Base-by-base conservation (phyloP, 2,329 filamentous ascomycete species). In the Scedosporium aurantiacum region DNA sequence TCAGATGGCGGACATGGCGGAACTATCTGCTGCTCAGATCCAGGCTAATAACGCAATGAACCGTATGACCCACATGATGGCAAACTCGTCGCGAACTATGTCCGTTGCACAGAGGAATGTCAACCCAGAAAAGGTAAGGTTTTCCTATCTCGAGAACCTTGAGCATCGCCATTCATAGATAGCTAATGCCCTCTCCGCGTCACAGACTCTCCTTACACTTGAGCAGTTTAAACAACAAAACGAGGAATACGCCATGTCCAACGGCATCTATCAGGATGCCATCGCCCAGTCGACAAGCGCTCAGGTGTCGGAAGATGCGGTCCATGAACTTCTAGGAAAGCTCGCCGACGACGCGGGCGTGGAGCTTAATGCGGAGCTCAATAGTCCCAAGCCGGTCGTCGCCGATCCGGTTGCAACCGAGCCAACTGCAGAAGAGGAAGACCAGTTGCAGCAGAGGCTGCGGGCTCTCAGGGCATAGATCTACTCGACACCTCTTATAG, bases 331-430 rank as follows among this genome's bases (percentile, higher is more conserved):
- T 64, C 88, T 96, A 75, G 87, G 84, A 65, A 89, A 95, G 75
- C 84, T 94, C 52, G 91, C 91, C 64, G 91, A 96, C 72, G 91
- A 95, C 73, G 90, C 89, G 8, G 91, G 91, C 60, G 83, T 96
- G 60, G 89, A 94, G 73, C 78, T 96, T 64, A 85, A 85, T 66
- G 82, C 88, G 70, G 89, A 94, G 74, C 85, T 96, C 65, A 81
- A 76, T 68, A 72, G 78, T 62, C 80, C 81, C 2, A 80, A 78
- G 47, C 78, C 82, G 23, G 79, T 79, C 65, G 81, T 79, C 68
- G 79, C 79, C 27, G 85, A 87, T 56, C 82, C 87, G 6, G 74
- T 72, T 16, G n/a, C 81, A 18, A 80, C 79, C 63, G 87, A 89
- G 64, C 87, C 87, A 2, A 89, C 87, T 2, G 84, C 89, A 63